Conservation (phyloP, 1,139 yeast genomes). For the Diutina sp. region DNA sequence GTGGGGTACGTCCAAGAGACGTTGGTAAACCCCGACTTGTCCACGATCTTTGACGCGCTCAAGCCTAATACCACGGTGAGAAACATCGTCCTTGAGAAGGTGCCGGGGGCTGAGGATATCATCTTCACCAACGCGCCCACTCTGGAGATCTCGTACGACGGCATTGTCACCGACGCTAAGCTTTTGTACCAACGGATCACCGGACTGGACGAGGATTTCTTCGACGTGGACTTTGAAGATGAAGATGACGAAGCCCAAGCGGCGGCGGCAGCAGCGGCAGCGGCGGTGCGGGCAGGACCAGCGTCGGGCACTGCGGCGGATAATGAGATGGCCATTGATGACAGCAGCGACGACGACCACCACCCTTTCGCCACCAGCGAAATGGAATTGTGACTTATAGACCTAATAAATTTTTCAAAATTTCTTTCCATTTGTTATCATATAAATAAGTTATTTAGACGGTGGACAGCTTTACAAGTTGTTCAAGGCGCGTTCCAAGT, state of each 20-base stretch:
- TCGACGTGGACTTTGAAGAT: slow-evolving; percentile 92
- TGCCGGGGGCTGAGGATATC: slow-evolving; percentile 29
- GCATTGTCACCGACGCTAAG: slow-evolving; percentile 73
- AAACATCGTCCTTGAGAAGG: slow-evolving; percentile 19
- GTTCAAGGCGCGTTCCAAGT: neutral
- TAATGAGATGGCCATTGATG: slow-evolving; percentile 28
- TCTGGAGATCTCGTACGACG: slow-evolving; percentile 82
- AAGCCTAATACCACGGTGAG: slow-evolving; percentile 9
- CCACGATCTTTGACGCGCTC: slow-evolving; percentile 24
- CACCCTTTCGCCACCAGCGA: slow-evolving; percentile 57
- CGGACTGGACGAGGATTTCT: slow-evolving; percentile 90
- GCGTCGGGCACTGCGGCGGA: slow-evolving; percentile 7
- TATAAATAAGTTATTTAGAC: no score
- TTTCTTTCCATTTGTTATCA: neutral
- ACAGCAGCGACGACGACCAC: slow-evolving; percentile 27
- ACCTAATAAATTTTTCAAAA: neutral
- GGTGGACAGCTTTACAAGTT: neutral
- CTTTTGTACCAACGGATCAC: slow-evolving; percentile 63
- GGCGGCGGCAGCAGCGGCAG: slow-evolving; percentile 5
- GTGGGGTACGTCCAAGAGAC: slow-evolving; percentile 72
- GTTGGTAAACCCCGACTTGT: slow-evolving; percentile 28
- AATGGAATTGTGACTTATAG: slow-evolving; percentile 40
- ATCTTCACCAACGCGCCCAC: slow-evolving; percentile 67
- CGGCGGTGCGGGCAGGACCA: neutral
- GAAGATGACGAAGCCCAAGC: slow-evolving; percentile 49